These are phyloP conservation scores for Firmiana major DNA, from an alignment of 345 rosid genomes.

Conservation along the genomic window DNA sequence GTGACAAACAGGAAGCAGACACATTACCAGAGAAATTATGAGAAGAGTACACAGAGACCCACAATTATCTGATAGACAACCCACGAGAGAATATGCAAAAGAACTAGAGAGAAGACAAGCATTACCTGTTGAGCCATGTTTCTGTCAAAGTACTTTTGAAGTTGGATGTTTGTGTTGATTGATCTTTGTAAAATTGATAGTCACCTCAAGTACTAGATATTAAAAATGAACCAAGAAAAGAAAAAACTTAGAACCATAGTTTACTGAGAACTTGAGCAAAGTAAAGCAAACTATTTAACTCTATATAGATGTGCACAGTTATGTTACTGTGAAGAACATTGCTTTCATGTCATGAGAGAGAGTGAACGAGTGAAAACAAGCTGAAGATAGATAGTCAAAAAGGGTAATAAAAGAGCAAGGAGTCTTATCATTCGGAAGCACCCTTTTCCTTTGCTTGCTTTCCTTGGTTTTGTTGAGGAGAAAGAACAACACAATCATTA, in stretches of 20 bases:
- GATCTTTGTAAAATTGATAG: conserved; percentile 11
- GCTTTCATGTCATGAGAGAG: conserved; percentile 8
- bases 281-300: not conserved
- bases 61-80: conserved; percentile 17
- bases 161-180: conserved; percentile 16
- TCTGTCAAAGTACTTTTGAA: conserved; percentile 1
- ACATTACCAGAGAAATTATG: conserved; percentile 7
- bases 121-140: conserved; percentile 18
- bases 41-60: conserved; percentile 8
- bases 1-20: conserved; percentile 10
- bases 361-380: conserved; percentile 4
- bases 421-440: conserved; percentile 20
- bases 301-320: not conserved
- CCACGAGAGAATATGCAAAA: conserved; percentile 16
- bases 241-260: not conserved
- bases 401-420: conserved; percentile 3
- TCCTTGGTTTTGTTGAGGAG: conserved; percentile 21
- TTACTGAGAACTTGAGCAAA: conserved; percentile 4
- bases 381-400: conserved; percentile 14
- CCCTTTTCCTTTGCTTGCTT: not conserved
- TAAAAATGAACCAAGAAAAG: not conserved
- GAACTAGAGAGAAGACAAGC: conserved; percentile 3
- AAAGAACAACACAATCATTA: not conserved
- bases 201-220: conserved; percentile 9
- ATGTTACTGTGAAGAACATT: not conserved